A percentile compares a stretch with the other conserved stretches of the same genome.
Evolutionary conservation across 305 asterid species (phyloP).

Genomic region (Fraxinus nigra): DNA sequence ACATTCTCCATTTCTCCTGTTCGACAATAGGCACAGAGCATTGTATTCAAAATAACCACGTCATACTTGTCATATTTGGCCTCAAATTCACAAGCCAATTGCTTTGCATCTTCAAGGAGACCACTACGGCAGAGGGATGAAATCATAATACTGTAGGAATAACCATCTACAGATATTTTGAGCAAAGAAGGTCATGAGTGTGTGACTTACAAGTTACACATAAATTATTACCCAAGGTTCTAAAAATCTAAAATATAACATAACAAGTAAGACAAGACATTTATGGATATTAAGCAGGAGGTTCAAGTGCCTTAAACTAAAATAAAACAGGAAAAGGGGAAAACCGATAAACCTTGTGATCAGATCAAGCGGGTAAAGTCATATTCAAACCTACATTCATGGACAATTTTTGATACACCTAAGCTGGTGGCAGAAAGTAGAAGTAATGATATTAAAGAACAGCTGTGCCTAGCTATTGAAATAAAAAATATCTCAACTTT

Average conservation of each 20-base stretch:
- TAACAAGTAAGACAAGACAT: constrained; percentile 3
- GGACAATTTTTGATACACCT: constrained; percentile 4
- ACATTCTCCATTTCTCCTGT: constrained; percentile 91
- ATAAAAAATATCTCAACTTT: constrained; percentile 2
- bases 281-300: not conserved
- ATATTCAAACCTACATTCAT: constrained; percentile 5
- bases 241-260: constrained; percentile 6
- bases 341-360: not conserved
- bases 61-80: constrained; percentile 76
- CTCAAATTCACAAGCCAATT: constrained; percentile 74
- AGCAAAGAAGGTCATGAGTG: constrained; percentile 26
- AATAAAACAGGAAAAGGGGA: not conserved
- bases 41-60: constrained; percentile 79
- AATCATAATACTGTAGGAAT: constrained; percentile 92
- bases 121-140: constrained; percentile 77
- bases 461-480: not conserved
- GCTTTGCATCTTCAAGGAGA: constrained; percentile 81
- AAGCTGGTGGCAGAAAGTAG: constrained; percentile 4
- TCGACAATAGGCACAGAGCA: constrained; percentile 91
- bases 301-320: constrained; percentile 12
- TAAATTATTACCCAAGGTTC: constrained; percentile 8
- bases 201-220: constrained; percentile 7
- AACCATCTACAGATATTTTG: constrained; percentile 62
- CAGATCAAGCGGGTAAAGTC: constrained; percentile 17
- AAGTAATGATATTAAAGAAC: not conserved